These are phyloP conservation scores for Bullera alba DNA, from an alignment of 768 basidiomycete species.

Conservation along the genomic window DNA sequence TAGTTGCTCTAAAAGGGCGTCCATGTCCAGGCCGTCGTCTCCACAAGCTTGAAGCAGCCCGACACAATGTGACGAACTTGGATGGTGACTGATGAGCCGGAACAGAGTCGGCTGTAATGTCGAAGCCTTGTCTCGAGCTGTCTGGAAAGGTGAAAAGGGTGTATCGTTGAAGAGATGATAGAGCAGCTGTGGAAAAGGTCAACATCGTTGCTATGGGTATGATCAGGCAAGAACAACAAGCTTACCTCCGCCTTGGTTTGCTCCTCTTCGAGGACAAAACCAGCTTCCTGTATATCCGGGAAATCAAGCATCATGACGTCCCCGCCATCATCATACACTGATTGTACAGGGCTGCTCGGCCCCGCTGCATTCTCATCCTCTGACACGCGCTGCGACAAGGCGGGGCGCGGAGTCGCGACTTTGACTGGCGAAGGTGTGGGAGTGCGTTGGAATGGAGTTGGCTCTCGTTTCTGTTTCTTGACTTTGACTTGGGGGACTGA, in stretches of 20 bases:
- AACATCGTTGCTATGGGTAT: too few relatives aligned
- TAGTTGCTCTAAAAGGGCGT: neutral
- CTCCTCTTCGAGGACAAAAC: too few relatives aligned
- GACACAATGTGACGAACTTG: constrained; percentile 15
- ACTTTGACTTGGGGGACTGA: constrained; percentile 7
- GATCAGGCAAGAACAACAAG: too few relatives aligned
- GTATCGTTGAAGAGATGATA: constrained; percentile 29
- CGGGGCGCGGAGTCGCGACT: neutral
- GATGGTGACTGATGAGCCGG: constrained; percentile 17
- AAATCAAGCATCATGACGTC: neutral
- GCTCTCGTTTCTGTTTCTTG: constrained; percentile 25
- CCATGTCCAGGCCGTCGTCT: constrained; percentile 2
- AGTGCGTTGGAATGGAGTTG: constrained; percentile 8
- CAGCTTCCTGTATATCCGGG: neutral
- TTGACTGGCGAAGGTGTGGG: constrained; percentile 4
- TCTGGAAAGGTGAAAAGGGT: constrained; percentile 9
- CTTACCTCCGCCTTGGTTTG: too few relatives aligned
- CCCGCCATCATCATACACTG: neutral
- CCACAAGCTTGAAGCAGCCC: constrained; percentile 24
- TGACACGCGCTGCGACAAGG: neutral
- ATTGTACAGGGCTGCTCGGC: neutral
- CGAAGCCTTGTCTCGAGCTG: neutral
- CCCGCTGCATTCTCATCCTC: neutral
- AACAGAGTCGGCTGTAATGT: constrained; percentile 19
- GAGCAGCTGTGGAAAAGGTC: constrained; percentile 23